Conservation (phyloP, 2,329 filamentous ascomycete genomes). For the Colletotrichum orbiculare region DNA sequence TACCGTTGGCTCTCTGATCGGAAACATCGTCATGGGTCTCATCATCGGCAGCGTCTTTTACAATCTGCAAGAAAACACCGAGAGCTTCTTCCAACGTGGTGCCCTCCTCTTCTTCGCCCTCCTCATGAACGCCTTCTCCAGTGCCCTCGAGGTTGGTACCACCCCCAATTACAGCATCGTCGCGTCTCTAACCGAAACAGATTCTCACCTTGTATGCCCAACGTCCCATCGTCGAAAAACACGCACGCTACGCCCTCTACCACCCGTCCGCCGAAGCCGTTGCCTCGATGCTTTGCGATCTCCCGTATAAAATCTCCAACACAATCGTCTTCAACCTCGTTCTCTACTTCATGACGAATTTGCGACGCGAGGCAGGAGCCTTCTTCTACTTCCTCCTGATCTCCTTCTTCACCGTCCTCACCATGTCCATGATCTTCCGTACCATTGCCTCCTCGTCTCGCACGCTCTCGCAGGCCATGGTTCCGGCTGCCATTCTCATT, state of each 20-base stretch:
- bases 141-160: slow-evolving; percentile 73
- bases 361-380: slow-evolving; percentile 76
- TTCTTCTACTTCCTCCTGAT: slow-evolving; percentile 91
- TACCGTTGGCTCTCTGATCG: slow-evolving; percentile 74
- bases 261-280: slow-evolving; percentile 91
- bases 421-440: slow-evolving; percentile 89
- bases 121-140: slow-evolving; percentile 86
- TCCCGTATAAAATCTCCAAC: slow-evolving; percentile 86
- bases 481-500: slow-evolving; percentile 70
- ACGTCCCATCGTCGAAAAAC: slow-evolving; percentile 92
- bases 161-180: slow-evolving; percentile 35
- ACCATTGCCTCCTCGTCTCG: slow-evolving; percentile 81
- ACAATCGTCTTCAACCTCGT: slow-evolving; percentile 80
- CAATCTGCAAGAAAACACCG: slow-evolving; percentile 73
- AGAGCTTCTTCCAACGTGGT: slow-evolving; percentile 82
- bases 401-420: slow-evolving; percentile 76
- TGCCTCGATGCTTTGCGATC: slow-evolving; percentile 85
- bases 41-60: slow-evolving; percentile 86
- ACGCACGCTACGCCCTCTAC: slow-evolving; percentile 86
- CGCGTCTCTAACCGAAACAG: slow-evolving; percentile 46
- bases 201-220: slow-evolving; percentile 89
- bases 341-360: slow-evolving; percentile 88
- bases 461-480: slow-evolving; percentile 73
- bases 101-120: slow-evolving; percentile 89
- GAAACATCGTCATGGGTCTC: slow-evolving; percentile 80